phyloP scores from a whole-genome alignment of 768 basidiomycete genomes.

The Bullera alba region DNA sequence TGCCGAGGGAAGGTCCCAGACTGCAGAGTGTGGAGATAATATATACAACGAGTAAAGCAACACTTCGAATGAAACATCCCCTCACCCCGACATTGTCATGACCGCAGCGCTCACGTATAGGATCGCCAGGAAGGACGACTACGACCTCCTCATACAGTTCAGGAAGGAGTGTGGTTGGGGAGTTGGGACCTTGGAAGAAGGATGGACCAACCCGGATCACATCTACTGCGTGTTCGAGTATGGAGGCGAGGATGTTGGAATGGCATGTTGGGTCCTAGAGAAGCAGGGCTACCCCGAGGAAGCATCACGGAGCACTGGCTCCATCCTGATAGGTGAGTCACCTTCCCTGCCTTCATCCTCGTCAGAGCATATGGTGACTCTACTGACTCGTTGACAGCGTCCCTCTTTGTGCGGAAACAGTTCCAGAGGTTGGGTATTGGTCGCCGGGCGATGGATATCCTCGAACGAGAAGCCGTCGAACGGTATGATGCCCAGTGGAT shows the following conservation, averaged over 20 bases:
- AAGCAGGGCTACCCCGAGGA: slow-evolving; percentile 9
- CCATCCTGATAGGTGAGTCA: slow-evolving; percentile 20
- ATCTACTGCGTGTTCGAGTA: slow-evolving; percentile 13
- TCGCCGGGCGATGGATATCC: slow-evolving; percentile 11
- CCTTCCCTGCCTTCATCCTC: background rate
- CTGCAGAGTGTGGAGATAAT: too few species aligned
- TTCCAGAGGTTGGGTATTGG: slow-evolving; percentile 16
- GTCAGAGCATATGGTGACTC: background rate
- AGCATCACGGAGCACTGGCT: slow-evolving; percentile 8
- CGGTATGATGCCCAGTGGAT: slow-evolving; percentile 15
- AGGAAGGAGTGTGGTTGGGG: slow-evolving; percentile 30
- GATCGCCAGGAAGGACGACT: slow-evolving; percentile 5
- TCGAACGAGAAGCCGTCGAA: slow-evolving; percentile 18
- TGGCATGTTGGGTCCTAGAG: slow-evolving; percentile 30
- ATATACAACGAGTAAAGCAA: too few species aligned
- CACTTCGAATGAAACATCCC: too few species aligned
- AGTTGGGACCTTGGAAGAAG: slow-evolving; percentile 5
- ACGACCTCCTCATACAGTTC: slow-evolving; percentile 1
- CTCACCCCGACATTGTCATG: too few species aligned
- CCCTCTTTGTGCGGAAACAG: slow-evolving; percentile 22
- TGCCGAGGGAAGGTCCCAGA: too few species aligned
- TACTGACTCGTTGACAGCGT: slow-evolving; percentile 11
- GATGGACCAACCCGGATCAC: slow-evolving; percentile 8
- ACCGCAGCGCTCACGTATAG: slow-evolving; percentile 8
- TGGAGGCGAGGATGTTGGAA: slow-evolving; percentile 18